These are phyloP conservation scores for Colletotrichum agaves DNA, from an alignment of 2,329 filamentous ascomycete genomes.

Conservation along the genomic window DNA sequence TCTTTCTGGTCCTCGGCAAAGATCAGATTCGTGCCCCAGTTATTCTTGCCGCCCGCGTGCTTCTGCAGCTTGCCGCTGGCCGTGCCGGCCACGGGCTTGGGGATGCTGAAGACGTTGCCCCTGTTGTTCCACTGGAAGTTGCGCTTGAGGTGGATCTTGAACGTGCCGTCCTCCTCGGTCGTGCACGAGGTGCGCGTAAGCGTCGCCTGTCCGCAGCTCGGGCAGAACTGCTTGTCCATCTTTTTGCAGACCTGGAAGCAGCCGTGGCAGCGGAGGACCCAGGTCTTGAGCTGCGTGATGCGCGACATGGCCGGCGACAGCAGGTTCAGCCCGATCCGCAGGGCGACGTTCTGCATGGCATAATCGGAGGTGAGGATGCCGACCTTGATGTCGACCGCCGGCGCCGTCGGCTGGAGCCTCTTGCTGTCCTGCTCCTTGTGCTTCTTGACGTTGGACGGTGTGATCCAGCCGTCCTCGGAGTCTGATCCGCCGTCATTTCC, in stretches of 20 bases:
- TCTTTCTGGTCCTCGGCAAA: conserved; percentile 97
- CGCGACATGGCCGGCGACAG: conserved; percentile 82
- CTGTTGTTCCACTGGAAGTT: conserved; percentile 97
- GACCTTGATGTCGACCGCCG: conserved; percentile 76
- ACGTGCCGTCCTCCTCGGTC: conserved; percentile 82
- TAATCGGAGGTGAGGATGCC: conserved; percentile 96
- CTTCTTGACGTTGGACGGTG: conserved; percentile 88
- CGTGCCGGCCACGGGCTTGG: conserved; percentile 86
- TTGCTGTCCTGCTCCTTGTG: conserved; percentile 76
- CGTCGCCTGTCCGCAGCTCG: conserved; percentile 87
- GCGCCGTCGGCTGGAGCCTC: conserved; percentile 49
- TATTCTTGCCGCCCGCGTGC: conserved; percentile 77
- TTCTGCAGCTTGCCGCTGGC: conserved; percentile 79
- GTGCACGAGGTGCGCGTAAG: conserved; percentile 87
- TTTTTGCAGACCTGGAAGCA: conserved; percentile 89
- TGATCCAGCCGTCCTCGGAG: conserved; percentile 88
- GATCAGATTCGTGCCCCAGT: conserved; percentile 87
- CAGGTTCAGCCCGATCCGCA: conserved; percentile 94
- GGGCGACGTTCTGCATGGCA: conserved; percentile 96
- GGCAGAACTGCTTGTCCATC: conserved; percentile 91
- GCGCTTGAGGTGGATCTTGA: conserved; percentile 87
- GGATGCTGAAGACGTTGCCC: conserved; percentile 91
- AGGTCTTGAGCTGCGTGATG: conserved; percentile 87
- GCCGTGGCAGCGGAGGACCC: conserved; percentile 91
- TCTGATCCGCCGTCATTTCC: conserved; percentile 55